Conservation (phyloP, 495 filamentous ascomycete genomes). For the Podospora pseudopauciseta region DNA sequence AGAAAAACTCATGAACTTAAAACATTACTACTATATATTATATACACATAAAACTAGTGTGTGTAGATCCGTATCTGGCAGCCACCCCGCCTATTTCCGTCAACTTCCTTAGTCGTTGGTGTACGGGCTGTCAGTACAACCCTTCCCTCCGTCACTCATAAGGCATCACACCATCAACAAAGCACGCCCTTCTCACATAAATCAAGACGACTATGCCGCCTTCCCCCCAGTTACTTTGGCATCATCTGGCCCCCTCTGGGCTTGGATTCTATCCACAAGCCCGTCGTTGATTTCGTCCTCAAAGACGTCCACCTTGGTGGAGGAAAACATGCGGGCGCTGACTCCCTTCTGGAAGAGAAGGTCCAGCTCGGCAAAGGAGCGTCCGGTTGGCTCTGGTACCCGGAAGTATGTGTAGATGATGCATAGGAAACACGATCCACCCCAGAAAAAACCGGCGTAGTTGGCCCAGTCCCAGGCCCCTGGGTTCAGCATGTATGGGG, state of each 20-base stretch:
- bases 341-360: constrained; percentile 63
- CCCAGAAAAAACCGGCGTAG: constrained; percentile 80
- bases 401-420: constrained; percentile 73
- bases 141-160: too few relatives aligned
- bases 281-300: constrained; percentile 53
- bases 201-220: background rate
- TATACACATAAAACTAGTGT: too few relatives aligned
- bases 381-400: constrained; percentile 66
- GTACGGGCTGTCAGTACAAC: too few relatives aligned
- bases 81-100: too few relatives aligned
- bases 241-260: background rate
- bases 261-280: constrained; percentile 48
- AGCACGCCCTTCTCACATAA: background rate
- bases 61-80: too few relatives aligned
- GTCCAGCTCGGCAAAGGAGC: constrained; percentile 72
- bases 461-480: constrained; percentile 71
- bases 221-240: background rate
- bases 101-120: too few relatives aligned
- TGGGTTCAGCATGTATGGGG: constrained; percentile 74
- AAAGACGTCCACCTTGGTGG: constrained; percentile 64
- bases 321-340: constrained; percentile 64
- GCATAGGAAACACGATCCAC: constrained; percentile 66
- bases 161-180: too few relatives aligned
- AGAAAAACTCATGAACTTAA: too few relatives aligned
- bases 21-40: too few relatives aligned